Evolutionary conservation across 805 yeast genomes (phyloP).

Genomic region (Vanderwaltozyma tropicalis): DNA sequence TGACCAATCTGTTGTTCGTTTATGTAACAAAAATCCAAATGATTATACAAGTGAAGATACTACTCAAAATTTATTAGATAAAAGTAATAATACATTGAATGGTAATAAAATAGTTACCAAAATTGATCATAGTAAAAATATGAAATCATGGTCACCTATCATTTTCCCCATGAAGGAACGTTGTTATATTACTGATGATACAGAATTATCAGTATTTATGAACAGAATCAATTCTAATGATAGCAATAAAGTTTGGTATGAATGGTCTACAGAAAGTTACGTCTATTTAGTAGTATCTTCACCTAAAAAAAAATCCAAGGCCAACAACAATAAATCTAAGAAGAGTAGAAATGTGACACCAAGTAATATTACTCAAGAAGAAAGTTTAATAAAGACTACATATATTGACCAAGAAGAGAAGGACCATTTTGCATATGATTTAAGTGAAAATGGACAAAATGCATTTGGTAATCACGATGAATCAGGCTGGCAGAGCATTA

Average conservation of each 20-base stretch:
- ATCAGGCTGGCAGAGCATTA: conserved; percentile 25
- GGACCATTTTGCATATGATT: background rate
- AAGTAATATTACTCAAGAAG: background rate
- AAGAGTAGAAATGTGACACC: background rate
- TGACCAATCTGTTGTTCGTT: conserved; percentile 9
- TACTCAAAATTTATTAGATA: background rate
- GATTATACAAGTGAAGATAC: background rate
- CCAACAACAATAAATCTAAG: background rate
- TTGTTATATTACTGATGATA: conserved; percentile 40
- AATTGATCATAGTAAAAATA: conserved; percentile 30
- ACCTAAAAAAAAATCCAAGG: background rate
- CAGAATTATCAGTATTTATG: conserved; percentile 43
- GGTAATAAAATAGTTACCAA: background rate
- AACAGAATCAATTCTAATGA: conserved; percentile 34
- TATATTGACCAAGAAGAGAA: background rate
- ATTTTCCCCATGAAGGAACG: conserved; percentile 53
- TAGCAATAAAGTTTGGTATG: conserved; percentile 49
- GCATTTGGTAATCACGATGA: conserved; percentile 4
- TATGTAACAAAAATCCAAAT: background rate
- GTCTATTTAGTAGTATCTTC: conserved; percentile 31
- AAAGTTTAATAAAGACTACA: background rate
- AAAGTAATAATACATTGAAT: background rate
- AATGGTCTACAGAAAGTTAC: conserved; percentile 51
- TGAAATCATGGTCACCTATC: conserved; percentile 61
- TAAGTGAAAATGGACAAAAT: background rate